Conservation (phyloP, 768 basidiomycete genomes). For the Calvatia gigantea region DNA sequence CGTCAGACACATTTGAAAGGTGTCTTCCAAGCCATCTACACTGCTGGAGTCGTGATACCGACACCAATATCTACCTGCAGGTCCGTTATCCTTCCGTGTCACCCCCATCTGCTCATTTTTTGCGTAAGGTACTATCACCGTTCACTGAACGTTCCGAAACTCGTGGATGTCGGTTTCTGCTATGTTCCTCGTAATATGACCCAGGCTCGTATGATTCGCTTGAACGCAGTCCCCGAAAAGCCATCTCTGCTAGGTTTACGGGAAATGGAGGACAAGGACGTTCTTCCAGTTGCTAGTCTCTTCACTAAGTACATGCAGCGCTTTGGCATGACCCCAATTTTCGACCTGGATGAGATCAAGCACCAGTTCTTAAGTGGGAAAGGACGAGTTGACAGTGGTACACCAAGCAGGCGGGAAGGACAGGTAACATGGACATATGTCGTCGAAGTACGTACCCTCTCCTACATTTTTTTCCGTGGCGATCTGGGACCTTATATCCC, state of each 20-base stretch:
- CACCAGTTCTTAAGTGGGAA: conserved; percentile 89
- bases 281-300: conserved; percentile 66
- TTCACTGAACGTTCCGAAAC: conserved; percentile 85
- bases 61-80: conserved; percentile 84
- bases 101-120: conserved; percentile 6
- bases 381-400: conserved; percentile 56
- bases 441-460: conserved; percentile 63
- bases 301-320: conserved; percentile 77
- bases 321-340: conserved; percentile 78
- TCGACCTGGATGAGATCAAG: conserved; percentile 71
- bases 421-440: conserved; percentile 98
- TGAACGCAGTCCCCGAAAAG: conserved; percentile 61
- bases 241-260: conserved; percentile 64
- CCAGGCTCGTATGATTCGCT: conserved; percentile 82
- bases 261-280: conserved; percentile 83
- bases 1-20: conserved; percentile 86
- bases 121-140: conserved; percentile 82
- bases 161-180: conserved; percentile 89
- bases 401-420: conserved; percentile 51
- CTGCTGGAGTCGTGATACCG: conserved; percentile 88
- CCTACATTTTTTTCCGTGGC: conserved; percentile 4
- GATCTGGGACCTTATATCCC: background rate
- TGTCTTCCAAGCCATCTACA: conserved; percentile 97
- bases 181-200: conserved; percentile 84
- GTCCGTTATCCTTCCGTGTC: conserved; percentile 41